Evolutionary conservation across 768 basidiomycete genomes (phyloP).

Genomic region (Holtermannia corniformis): DNA sequence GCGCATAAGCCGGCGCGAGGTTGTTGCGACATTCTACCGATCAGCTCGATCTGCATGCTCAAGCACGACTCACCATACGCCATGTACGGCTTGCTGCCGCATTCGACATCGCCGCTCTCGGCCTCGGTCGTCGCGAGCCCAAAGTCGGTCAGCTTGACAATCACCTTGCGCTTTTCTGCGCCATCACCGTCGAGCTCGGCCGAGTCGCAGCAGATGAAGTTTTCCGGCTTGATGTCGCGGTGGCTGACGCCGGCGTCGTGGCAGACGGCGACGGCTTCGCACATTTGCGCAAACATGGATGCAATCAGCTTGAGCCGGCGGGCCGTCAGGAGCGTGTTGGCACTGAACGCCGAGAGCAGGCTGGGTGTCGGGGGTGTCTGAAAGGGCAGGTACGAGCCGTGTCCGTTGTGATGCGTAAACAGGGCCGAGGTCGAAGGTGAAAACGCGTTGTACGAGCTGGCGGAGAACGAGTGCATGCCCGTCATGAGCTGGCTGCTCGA

Average conservation of each 20-base stretch:
- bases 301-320: slow-evolving; percentile 85
- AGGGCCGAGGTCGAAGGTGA: slow-evolving; percentile 29
- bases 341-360: slow-evolving; percentile 68
- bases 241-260: slow-evolving; percentile 86
- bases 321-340: slow-evolving; percentile 70
- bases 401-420: slow-evolving; percentile 5
- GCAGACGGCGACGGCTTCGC: slow-evolving; percentile 89
- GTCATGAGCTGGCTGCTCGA: slow-evolving; percentile 34
- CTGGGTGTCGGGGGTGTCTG: slow-evolving; percentile 74
- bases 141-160: slow-evolving; percentile 96
- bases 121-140: slow-evolving; percentile 83
- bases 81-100: slow-evolving; percentile 98
- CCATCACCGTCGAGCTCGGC: slow-evolving; percentile 27
- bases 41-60: background rate
- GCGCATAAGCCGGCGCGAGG: slow-evolving; percentile 83
- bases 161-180: slow-evolving; percentile 62
- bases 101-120: slow-evolving; percentile 91
- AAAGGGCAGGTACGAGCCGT: slow-evolving; percentile 7
- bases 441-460: slow-evolving; percentile 22
- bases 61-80: slow-evolving; percentile 63
- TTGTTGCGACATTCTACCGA: slow-evolving; percentile 90
- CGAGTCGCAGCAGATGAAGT: slow-evolving; percentile 47
- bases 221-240: slow-evolving; percentile 98
- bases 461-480: slow-evolving; percentile 28
- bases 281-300: slow-evolving; percentile 98